phyloP scores from a whole-genome alignment of 2,329 filamentous ascomycete genomes.

The Xylaria sp. region DNA sequence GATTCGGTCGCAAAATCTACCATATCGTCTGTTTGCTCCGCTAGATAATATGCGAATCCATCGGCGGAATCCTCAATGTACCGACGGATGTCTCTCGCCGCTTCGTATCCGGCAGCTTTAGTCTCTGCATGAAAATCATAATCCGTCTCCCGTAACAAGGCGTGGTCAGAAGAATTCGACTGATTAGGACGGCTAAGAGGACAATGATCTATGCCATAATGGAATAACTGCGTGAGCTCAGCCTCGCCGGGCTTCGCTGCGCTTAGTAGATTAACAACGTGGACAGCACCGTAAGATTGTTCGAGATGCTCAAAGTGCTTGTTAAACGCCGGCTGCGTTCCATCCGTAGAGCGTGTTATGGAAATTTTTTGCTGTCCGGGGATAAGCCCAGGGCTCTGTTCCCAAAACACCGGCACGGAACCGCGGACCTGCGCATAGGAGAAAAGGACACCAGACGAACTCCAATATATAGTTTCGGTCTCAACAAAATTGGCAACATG shows the following conservation, averaged over 20 bases:
- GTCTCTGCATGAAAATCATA: constrained; percentile 98
- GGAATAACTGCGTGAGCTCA: constrained; percentile 83
- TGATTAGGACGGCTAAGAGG: constrained; percentile 72
- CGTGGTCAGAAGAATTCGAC: constrained; percentile 72
- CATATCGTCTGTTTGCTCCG: constrained; percentile 74
- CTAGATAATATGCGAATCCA: constrained; percentile 91
- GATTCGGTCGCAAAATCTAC: constrained; percentile 53
- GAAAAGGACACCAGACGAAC: constrained; percentile 80
- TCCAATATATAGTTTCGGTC: constrained; percentile 93
- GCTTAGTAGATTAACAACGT: constrained; percentile 94
- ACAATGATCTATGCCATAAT: constrained; percentile 78
- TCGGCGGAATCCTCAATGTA: constrained; percentile 84
- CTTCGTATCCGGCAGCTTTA: constrained; percentile 87
- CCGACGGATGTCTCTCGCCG: constrained; percentile 83
- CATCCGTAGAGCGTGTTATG: constrained; percentile 87
- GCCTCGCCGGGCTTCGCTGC: constrained; percentile 87
- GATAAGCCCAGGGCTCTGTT: constrained; percentile 87
- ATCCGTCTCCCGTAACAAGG: constrained; percentile 82
- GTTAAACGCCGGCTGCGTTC: constrained; percentile 93
- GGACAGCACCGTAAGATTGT: constrained; percentile 86
- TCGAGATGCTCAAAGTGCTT: constrained; percentile 93
- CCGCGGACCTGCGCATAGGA: constrained; percentile 94
- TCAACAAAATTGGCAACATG: constrained; percentile 99
- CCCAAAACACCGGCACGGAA: constrained; percentile 97
- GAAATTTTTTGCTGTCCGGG: constrained; percentile 96